These are phyloP conservation scores for Candolleomyces efflorescens DNA, from an alignment of 768 basidiomycete species.

Conservation along the genomic window DNA sequence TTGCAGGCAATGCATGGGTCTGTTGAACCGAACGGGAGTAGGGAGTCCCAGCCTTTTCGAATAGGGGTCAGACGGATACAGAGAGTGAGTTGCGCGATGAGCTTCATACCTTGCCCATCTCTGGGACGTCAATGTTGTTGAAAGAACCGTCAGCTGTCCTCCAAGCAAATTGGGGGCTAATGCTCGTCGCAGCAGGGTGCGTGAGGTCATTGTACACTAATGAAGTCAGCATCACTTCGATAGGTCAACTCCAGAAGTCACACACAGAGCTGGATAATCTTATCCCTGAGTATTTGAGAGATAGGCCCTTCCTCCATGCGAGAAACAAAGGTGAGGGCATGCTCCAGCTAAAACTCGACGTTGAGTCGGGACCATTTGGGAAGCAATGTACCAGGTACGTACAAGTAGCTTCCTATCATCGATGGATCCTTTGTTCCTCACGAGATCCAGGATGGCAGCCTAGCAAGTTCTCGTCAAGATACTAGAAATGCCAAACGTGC, in stretches of 20 bases:
- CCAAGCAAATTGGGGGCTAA: constrained; percentile 61
- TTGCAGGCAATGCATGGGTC: constrained; percentile 53
- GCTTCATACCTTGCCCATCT: constrained; percentile 55
- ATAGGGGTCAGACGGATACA: background rate
- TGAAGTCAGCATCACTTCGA: background rate
- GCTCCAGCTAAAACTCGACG: constrained; percentile 54
- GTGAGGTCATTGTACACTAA: constrained; percentile 79
- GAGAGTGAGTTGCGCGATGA: background rate
- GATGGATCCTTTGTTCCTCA: constrained; percentile 55
- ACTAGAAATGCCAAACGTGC: too few species aligned
- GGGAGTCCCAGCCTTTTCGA: constrained; percentile 54
- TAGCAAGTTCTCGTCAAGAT: constrained; percentile 23
- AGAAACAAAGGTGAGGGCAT: constrained; percentile 61
- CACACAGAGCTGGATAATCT: constrained; percentile 55
- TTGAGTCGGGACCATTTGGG: background rate
- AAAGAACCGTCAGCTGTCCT: constrained; percentile 72
- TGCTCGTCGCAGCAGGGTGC: constrained; percentile 70
- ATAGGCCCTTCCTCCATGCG: constrained; percentile 46
- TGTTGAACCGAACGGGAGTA: constrained; percentile 83
- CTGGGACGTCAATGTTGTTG: constrained; percentile 69
- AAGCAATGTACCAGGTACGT: background rate
- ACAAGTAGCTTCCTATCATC: constrained; percentile 80
- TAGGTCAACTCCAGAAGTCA: constrained; percentile 8
- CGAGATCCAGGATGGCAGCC: constrained; percentile 55
- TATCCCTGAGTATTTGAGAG: constrained; percentile 36